Conservation (phyloP, 306 rosid species). For the Inga laurina region DNA sequence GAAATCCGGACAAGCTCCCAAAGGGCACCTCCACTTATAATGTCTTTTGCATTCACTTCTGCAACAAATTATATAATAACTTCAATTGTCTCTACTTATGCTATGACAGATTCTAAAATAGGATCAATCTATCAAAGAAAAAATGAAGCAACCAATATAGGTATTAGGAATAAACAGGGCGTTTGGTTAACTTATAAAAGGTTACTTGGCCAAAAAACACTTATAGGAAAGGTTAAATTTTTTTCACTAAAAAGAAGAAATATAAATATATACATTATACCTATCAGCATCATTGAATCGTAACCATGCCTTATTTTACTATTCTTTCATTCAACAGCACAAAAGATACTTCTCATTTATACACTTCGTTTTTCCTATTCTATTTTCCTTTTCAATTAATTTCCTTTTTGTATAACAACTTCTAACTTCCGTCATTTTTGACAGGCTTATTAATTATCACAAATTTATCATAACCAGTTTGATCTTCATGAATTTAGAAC, state of each 20-base stretch:
- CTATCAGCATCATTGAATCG: neutral
- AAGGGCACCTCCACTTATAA: conserved; percentile 96
- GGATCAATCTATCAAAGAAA: neutral
- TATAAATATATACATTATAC: neutral
- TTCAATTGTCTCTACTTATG: conserved; percentile 5
- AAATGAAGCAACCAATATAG: neutral
- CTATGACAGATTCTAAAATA: neutral
- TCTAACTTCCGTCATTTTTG: neutral
- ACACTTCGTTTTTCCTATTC: neutral
- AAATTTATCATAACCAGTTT: neutral
- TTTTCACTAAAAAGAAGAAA: neutral
- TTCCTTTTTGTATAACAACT: neutral
- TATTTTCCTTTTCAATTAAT: neutral
- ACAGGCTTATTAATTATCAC: neutral
- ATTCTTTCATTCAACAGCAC: neutral
- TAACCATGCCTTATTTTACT: neutral
- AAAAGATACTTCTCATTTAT: neutral
- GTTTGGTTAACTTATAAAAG: neutral
- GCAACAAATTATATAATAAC: conserved; percentile 25
- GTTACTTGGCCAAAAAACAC: neutral
- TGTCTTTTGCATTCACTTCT: conserved; percentile 94
- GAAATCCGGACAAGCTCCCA: conserved; percentile 98
- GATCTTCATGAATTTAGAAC: neutral
- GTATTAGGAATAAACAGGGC: neutral
- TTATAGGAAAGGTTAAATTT: neutral